A percentile compares a stretch with the other conserved stretches of the same genome.
Conservation (phyloP, 2,329 filamentous ascomycete species). For the Fusarium avenaceum region DNA sequence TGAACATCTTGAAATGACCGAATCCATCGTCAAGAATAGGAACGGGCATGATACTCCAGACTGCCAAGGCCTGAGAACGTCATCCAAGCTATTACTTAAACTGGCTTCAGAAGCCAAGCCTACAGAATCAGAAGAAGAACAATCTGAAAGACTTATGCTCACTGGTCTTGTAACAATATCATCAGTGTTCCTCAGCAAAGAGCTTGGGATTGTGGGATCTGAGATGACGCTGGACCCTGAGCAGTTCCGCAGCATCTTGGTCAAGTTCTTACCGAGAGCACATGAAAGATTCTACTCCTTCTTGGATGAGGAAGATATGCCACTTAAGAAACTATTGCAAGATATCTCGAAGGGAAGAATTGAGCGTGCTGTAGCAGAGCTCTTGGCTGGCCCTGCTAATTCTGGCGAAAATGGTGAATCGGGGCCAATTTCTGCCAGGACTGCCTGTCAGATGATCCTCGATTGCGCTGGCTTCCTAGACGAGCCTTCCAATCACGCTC, state of each 20-base stretch:
- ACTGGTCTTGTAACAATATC: neutral
- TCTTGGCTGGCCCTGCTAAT: neutral
- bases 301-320: neutral
- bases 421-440: neutral
- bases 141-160: neutral
- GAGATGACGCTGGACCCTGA: neutral
- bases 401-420: neutral
- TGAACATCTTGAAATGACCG: neutral
- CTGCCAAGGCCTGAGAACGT: neutral
- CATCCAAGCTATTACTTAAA: neutral
- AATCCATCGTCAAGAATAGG: neutral
- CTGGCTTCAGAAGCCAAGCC: neutral
- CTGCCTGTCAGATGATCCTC: neutral
- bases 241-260: neutral
- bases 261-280: neutral
- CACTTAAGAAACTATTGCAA: neutral
- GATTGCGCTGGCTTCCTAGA: constrained; percentile 2
- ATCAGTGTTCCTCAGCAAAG: neutral
- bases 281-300: neutral
- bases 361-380: neutral
- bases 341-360: neutral
- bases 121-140: neutral
- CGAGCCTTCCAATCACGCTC: neutral
- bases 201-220: neutral
- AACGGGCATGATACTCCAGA: neutral